These are phyloP conservation scores for Cystofilobasidium macerans DNA, from an alignment of 768 basidiomycete species.

Conservation along the genomic window DNA sequence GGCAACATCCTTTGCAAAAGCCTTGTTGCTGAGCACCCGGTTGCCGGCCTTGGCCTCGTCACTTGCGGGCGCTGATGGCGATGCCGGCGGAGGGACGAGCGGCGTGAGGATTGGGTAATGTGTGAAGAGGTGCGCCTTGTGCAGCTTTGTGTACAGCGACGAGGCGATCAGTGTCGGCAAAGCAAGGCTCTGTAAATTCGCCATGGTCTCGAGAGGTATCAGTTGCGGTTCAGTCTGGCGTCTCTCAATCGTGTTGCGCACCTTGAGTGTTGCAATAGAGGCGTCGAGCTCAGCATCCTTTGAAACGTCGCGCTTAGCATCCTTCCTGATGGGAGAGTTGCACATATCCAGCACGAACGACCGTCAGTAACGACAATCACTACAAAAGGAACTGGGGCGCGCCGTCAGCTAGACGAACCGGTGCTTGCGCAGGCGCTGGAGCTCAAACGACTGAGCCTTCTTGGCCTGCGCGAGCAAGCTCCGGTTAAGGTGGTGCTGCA, in stretches of 20 bases:
- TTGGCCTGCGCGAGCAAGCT: conserved; percentile 66
- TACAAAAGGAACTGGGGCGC: neutral
- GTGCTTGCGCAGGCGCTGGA: conserved; percentile 69
- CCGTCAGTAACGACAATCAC: neutral
- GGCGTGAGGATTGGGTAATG: conserved; percentile 1
- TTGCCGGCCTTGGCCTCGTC: conserved; percentile 19
- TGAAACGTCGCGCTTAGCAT: conserved; percentile 1
- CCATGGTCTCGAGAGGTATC: neutral
- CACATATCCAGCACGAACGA: neutral
- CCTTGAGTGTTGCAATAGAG: neutral
- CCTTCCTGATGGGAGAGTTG: neutral
- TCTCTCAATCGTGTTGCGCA: no score
- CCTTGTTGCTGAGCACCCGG: conserved; percentile 17
- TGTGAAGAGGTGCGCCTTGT: neutral
- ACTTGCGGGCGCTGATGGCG: neutral
- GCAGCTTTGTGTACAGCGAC: neutral
- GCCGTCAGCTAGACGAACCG: no score
- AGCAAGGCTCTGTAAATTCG: neutral
- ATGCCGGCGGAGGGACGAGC: neutral
- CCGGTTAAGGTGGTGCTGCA: conserved; percentile 62
- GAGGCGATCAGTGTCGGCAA: neutral
- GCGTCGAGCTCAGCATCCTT: neutral
- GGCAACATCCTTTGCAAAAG: conserved; percentile 18
- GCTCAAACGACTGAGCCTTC: conserved; percentile 69
- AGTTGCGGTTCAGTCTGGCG: no score